These are phyloP conservation scores for Aspergillus egyptiacus DNA, from an alignment of 495 filamentous ascomycete genomes.

Conservation along the genomic window DNA sequence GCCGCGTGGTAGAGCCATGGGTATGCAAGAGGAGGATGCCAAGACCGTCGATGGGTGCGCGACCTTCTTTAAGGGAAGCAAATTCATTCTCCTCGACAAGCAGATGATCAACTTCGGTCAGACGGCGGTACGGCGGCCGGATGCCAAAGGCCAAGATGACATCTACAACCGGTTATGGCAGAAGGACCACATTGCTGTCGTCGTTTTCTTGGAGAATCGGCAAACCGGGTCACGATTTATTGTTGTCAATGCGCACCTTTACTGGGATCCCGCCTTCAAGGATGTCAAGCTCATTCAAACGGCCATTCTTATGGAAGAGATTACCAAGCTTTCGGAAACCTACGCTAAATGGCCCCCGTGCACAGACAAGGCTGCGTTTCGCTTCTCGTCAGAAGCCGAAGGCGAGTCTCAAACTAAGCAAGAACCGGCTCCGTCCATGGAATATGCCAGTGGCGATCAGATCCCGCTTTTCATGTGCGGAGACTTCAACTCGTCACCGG, in stretches of 20 bases:
- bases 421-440: constrained; percentile 59
- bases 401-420: constrained; percentile 45
- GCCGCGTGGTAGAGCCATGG: constrained; percentile 78
- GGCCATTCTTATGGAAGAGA: constrained; percentile 85
- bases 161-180: constrained; percentile 98
- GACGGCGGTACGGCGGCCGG: constrained; percentile 82
- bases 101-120: constrained; percentile 87
- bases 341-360: constrained; percentile 70
- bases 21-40: constrained; percentile 83
- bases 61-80: constrained; percentile 87
- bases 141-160: constrained; percentile 92
- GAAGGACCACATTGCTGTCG: constrained; percentile 88
- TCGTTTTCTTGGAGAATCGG: constrained; percentile 86
- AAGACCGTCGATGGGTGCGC: constrained; percentile 89
- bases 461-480: constrained; percentile 90
- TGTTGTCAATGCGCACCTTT: constrained; percentile 86
- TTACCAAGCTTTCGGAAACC: constrained; percentile 74
- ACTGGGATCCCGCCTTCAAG: constrained; percentile 83
- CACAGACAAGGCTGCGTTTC: constrained; percentile 72
- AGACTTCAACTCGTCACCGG: constrained; percentile 86
- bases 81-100: constrained; percentile 90
- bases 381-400: constrained; percentile 55
- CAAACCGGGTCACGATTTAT: constrained; percentile 82
- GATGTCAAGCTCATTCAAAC: constrained; percentile 96
- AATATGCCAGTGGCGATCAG: constrained; percentile 76